These are phyloP conservation scores for Trichoderma asperellum DNA, from an alignment of 2,329 filamentous ascomycete species.

Conservation along the genomic window DNA sequence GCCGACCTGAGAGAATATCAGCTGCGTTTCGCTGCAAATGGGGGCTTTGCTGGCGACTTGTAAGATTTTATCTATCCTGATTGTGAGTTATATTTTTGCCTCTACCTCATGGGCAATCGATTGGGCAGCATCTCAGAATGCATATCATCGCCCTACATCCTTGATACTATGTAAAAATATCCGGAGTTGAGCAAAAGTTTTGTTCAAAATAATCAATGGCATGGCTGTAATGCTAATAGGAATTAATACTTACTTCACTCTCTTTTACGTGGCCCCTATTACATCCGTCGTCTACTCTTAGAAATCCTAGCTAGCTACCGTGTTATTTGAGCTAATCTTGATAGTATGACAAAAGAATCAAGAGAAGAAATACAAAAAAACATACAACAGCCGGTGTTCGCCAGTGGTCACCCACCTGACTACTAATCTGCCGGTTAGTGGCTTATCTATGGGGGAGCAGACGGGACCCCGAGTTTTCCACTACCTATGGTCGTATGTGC, in stretches of 20 bases:
- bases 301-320: not conserved
- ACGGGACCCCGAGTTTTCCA: too few species aligned
- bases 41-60: conserved; percentile 51
- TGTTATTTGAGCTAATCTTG: too few species aligned
- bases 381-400: too few species aligned
- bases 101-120: not conserved
- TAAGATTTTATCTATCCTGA: not conserved
- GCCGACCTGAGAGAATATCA: conserved; percentile 80
- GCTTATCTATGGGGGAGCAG: too few species aligned
- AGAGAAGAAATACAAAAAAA: too few species aligned
- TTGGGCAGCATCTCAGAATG: not conserved
- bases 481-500: too few species aligned
- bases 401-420: too few species aligned
- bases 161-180: not conserved
- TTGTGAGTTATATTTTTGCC: not conserved
- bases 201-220: not conserved
- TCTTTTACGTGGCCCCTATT: not conserved
- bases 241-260: not conserved
- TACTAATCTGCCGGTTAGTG: too few species aligned
- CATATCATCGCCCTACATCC: not conserved
- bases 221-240: not conserved
- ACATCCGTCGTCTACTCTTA: not conserved
- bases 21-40: conserved; percentile 68
- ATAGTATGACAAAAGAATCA: too few species aligned
- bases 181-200: not conserved